These are phyloP conservation scores for Quercus lobata DNA, from an alignment of 331 rosid genomes.

Conservation along the genomic window DNA sequence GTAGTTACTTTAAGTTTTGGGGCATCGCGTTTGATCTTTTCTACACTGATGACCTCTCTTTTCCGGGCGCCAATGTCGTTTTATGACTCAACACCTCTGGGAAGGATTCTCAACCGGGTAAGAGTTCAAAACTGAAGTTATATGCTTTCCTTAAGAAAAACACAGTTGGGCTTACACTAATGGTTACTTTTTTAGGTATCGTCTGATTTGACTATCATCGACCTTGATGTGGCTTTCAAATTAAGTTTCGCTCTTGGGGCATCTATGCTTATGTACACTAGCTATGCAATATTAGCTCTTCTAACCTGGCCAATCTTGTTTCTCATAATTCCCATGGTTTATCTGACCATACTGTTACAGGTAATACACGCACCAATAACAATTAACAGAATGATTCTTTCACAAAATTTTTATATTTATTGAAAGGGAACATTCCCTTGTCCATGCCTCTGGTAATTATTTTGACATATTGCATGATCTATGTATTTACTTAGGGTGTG, in stretches of 20 bases:
- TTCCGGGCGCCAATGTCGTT: neutral
- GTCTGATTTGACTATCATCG: neutral
- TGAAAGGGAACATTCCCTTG: neutral
- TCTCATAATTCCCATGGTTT: neutral
- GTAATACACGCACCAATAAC: neutral
- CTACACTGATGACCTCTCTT: neutral
- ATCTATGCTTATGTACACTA: neutral
- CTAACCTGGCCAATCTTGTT: neutral
- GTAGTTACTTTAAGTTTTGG: neutral
- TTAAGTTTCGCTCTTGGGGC: neutral
- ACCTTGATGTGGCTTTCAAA: neutral
- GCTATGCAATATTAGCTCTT: neutral
- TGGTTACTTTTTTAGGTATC: neutral
- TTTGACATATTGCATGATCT: neutral
- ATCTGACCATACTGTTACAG: neutral
- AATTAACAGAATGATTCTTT: neutral
- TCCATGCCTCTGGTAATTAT: neutral
- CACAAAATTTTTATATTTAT: neutral
- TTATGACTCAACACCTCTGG: neutral
- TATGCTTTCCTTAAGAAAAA: neutral
- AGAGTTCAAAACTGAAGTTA: neutral
- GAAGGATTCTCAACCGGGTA: constrained; percentile 1
- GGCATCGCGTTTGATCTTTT: neutral
- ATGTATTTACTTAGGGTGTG: neutral
- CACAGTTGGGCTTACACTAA: neutral